Conservation (phyloP, 2,329 filamentous ascomycete species). For the Incumbomyces lentus region DNA sequence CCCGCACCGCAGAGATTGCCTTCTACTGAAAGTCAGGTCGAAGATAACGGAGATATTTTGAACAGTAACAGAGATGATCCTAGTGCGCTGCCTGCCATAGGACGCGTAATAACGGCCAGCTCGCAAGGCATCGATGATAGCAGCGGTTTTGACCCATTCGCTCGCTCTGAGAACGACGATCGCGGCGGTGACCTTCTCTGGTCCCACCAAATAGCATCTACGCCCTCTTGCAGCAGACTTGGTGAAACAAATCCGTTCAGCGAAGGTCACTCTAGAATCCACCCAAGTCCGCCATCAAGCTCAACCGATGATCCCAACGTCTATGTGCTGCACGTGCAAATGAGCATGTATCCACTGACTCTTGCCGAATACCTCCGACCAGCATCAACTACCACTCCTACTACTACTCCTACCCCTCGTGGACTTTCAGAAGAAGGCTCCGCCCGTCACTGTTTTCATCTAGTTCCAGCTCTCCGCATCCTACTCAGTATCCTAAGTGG, state of each 20-base stretch:
- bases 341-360: constrained; percentile 55
- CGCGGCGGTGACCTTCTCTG: constrained; percentile 19
- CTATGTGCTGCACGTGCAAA: constrained; percentile 51
- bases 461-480: constrained; percentile 45
- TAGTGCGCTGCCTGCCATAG: neutral
- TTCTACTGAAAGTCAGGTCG: neutral
- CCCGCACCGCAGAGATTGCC: neutral
- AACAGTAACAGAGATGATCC: neutral
- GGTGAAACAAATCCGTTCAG: constrained; percentile 27
- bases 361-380: constrained; percentile 47
- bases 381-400: constrained; percentile 23
- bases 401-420: constrained; percentile 1
- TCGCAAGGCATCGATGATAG: neutral
- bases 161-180: constrained; percentile 12
- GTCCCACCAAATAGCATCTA: neutral
- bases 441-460: constrained; percentile 51
- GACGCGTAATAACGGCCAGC: neutral
- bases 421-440: neutral
- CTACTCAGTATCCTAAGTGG: constrained; percentile 52
- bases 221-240: neutral
- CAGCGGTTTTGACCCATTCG: constrained; percentile 1
- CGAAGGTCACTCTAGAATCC: constrained; percentile 26
- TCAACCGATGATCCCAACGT: constrained; percentile 22
- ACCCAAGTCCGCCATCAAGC: constrained; percentile 19
- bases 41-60: neutral